These are phyloP conservation scores for Eucalyptus curtisii DNA, from an alignment of 345 rosid genomes.

Conservation along the genomic window DNA sequence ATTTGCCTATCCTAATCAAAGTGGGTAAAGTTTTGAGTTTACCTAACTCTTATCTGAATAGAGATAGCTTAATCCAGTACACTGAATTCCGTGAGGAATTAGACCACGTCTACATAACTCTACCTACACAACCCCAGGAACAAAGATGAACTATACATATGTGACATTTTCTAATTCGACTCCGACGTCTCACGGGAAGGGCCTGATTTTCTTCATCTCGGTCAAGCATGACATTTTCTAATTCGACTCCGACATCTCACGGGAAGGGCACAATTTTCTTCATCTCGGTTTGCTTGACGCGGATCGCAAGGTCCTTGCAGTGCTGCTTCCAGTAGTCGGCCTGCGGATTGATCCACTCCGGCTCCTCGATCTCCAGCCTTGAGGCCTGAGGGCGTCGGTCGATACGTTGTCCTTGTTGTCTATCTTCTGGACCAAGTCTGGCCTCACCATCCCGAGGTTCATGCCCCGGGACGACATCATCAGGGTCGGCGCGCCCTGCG, in stretches of 20 bases:
- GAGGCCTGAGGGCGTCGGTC: constrained; percentile 15
- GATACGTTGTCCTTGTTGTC: constrained; percentile 38
- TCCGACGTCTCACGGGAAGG: constrained; percentile 13
- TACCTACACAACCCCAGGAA: not conserved
- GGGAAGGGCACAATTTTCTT: constrained; percentile 32
- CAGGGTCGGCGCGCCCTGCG: constrained; percentile 41
- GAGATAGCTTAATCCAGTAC: not conserved
- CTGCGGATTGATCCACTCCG: constrained; percentile 34
- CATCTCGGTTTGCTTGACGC: constrained; percentile 26
- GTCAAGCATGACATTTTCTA: not conserved
- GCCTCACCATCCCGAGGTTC: constrained; percentile 33
- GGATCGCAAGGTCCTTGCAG: constrained; percentile 46
- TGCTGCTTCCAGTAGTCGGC: constrained; percentile 71
- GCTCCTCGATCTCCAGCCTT: constrained; percentile 34
- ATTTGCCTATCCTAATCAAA: not conserved
- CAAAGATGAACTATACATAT: not conserved
- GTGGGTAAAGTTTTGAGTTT: too few relatives aligned
- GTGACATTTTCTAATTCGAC: not conserved
- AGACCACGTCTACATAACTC: not conserved
- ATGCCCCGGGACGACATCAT: constrained; percentile 69
- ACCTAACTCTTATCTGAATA: too few relatives aligned
- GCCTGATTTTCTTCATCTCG: constrained; percentile 28
- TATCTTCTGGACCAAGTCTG: constrained; percentile 27
- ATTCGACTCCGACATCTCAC: not conserved
- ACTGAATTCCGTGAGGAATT: not conserved